Evolutionary conservation across 2,329 filamentous ascomycete species (phyloP), one percentile per base, ranked within the genome.

Genomic region (Chaetomiaceae sp.): DNA sequence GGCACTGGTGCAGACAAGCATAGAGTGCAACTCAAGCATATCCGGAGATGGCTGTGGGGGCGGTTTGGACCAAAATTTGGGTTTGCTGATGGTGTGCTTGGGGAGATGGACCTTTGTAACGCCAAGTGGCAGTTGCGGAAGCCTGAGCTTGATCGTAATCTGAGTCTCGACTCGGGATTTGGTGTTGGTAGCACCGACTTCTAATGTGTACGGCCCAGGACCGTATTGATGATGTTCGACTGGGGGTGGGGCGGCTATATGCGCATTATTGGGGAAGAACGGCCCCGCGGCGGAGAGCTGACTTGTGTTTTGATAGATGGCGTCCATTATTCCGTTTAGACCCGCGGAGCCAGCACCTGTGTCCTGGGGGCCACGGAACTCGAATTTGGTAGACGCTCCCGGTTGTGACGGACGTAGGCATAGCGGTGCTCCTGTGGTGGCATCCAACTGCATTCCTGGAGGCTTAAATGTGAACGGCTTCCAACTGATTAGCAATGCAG

Each of bases 111-210:
- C 74, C 66, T 86, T 89, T 58, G 86, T 88, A 53, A 91, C 82
- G 10, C 87, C 86, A 0, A 78, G 73, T 1, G 91, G 90, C 42
- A 95, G 74, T 18, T 87, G 84, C 53, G 84, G 85, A 34, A 97
- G 71, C 0, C 85, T 87, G 69, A 97, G 78, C 63, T 86, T 86
- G 61, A 96, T 89, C 8, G 88, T 89, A 61, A 97, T 96, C 67
- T 97, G 94, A 0, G 94, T 97, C 73, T 99, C 94, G 16, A 97
- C 94, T 20, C 94, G 85, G 14, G 91, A 96, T 70, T 96, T 97
- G 52, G 82, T 67, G 5, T 86, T 86, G 3, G 82, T 87, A 5
- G 84, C 82, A 57, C 85, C 77, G 38, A 89, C 81, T 11, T 77
- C 79, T 34, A 89, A 68, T 46, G 71, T 70, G 46, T 70, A 77